Percentiles rank a stretch among this genome's conserved stretches.
phyloP scores from a whole-genome alignment of 2,329 filamentous ascomycete genomes.

The Hawksworthiomyces lignivorus region DNA sequence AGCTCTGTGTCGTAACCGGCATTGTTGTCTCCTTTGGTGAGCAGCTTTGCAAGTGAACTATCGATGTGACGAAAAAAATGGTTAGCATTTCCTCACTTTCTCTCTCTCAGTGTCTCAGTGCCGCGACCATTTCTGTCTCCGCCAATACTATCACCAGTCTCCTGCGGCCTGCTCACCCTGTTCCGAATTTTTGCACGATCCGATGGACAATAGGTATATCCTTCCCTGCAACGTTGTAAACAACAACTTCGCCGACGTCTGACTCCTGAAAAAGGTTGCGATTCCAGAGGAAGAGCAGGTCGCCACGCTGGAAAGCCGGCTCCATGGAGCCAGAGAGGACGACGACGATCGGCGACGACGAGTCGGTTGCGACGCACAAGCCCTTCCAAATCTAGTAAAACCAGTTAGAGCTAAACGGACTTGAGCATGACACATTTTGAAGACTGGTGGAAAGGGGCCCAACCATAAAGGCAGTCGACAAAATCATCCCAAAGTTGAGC shows the following conservation, averaged over 20 bases:
- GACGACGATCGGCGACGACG: slow-evolving; percentile 70
- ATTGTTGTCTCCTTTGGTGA: slow-evolving; percentile 99
- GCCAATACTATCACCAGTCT: neutral
- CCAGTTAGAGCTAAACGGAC: too few species aligned
- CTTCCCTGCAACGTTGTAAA: slow-evolving; percentile 80
- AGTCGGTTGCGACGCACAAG: slow-evolving; percentile 69
- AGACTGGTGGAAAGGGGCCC: slow-evolving; percentile 19
- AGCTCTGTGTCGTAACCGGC: slow-evolving; percentile 82
- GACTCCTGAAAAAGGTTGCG: slow-evolving; percentile 51
- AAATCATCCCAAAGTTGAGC: slow-evolving; percentile 84
- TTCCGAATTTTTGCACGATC: slow-evolving; percentile 67
- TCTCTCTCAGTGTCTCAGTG: too few species aligned
- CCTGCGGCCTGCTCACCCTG: slow-evolving; percentile 34
- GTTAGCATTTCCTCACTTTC: neutral
- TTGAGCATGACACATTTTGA: too few species aligned
- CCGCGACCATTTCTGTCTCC: too few species aligned
- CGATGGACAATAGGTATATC: slow-evolving; percentile 97
- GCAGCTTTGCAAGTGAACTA: slow-evolving; percentile 59
- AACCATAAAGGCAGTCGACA: slow-evolving; percentile 87
- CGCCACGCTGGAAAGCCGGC: slow-evolving; percentile 71
- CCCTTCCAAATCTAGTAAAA: slow-evolving; percentile 76
- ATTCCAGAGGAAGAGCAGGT: slow-evolving; percentile 72
- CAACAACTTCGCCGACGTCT: slow-evolving; percentile 44
- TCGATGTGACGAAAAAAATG: neutral
- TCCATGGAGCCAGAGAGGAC: slow-evolving; percentile 83